phyloP scores from a whole-genome alignment of 495 filamentous ascomycete genomes.

The Podospora pseudocomata region DNA sequence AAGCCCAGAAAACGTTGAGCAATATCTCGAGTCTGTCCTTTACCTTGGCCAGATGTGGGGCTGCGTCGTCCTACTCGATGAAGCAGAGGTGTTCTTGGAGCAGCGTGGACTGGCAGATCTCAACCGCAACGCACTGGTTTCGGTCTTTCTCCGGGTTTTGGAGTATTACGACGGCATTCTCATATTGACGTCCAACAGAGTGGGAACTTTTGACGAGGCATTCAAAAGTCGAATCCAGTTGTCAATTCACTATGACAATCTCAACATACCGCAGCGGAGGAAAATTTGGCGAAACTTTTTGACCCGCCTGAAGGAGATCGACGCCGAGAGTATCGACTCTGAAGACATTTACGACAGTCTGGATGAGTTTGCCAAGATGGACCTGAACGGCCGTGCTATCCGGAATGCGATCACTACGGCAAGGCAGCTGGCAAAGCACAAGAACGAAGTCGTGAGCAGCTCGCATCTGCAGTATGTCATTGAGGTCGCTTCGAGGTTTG shows the following conservation, averaged over 20 bases:
- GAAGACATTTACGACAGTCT: conserved; percentile 15
- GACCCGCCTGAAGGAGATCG: neutral
- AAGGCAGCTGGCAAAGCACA: conserved; percentile 13
- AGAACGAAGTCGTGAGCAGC: conserved; percentile 11
- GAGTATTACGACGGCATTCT: conserved; percentile 18
- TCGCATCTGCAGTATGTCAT: conserved; percentile 12
- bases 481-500: neutral
- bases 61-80: conserved; percentile 52
- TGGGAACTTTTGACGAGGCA: conserved; percentile 13
- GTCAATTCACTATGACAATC: conserved; percentile 30
- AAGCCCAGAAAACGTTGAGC: conserved; percentile 34
- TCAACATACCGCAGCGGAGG: conserved; percentile 21
- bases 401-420: conserved; percentile 22
- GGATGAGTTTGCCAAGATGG: conserved; percentile 13
- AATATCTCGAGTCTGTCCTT: conserved; percentile 36
- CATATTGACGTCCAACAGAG: conserved; percentile 28
- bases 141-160: conserved; percentile 8
- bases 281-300: conserved; percentile 27
- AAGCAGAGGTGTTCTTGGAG: conserved; percentile 55
- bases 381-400: conserved; percentile 25
- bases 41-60: conserved; percentile 42
- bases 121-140: too few relatives aligned
- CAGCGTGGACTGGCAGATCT: conserved; percentile 5
- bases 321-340: conserved; percentile 15
- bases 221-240: conserved; percentile 24